Base-by-base conservation (phyloP, 2,329 filamentous ascomycete genomes). In the Cordyceps fumosorosea region DNA sequence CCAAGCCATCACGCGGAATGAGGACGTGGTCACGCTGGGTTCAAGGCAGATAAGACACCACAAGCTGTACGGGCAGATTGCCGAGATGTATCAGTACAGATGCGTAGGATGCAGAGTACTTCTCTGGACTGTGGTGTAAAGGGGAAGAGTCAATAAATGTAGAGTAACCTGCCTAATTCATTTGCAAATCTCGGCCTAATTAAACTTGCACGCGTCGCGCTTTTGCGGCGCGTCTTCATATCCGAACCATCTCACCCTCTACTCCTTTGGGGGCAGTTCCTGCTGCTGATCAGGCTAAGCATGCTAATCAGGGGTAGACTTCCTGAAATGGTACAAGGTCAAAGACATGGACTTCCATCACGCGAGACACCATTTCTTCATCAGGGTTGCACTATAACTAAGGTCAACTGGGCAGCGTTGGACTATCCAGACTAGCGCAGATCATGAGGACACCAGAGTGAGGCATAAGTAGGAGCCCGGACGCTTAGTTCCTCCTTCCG, bases 181-280 rank as follows among this genome's bases (percentile, higher is more conserved):
- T n/a, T n/a, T n/a, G 18, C 34, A 14, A 40, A 34, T 11, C 10
- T 32, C 10, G 20, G 14, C 6, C 26, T 57, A 57, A 48, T 48
- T 37, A 52, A 59, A 59, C 47, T 32, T 59, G 56, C 20, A 7
- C 56, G 47, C 56, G 56, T 59, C 47, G 56, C 40, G 56, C 42
- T 26, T 57, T 8, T 20, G 2, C 16, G 32, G 11, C 47, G 56
- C 56, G 47, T 32, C 34, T 16, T 58, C 56, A 58, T 58, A 51
- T 58, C 56, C 56, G 32, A 51, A 18, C 26, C 20, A 50, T 26
- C 5, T 14, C 34, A 5, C 55, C 26, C 53, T 18, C 45, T 18
- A 8, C 56, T 26, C 37, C 3, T 52, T 44, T 22, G 34, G 22
- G 56, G 14, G 45, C 5, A 11, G n/a, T 51, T 1, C 56, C 32